Base-by-base conservation (phyloP, 345 rosid species). In the Arabidopsis arenosa region DNA sequence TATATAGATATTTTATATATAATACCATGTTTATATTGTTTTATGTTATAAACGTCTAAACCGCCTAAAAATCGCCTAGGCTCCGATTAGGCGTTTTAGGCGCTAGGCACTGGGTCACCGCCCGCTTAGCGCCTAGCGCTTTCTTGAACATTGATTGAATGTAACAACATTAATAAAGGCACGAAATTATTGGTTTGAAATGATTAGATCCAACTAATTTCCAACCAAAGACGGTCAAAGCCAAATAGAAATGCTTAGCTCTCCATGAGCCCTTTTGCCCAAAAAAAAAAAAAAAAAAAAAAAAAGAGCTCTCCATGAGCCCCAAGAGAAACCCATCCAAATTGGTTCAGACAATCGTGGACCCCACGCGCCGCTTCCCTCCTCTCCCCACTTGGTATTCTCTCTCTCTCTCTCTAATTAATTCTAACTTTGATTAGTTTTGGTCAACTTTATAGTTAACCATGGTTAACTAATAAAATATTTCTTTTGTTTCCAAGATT, bases 161-260 rank as follows among this genome's bases (percentile, higher is more conserved):
- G 63, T 23, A 66, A 73, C 58, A 71, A 78, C 57, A 78, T 78
- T 66, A 66, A 72, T 65, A 78, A 66, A 59, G 63, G 44, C 68
- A 59, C 40, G 40, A 59, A 60, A 78, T 72, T 66, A 78, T 72
- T 66, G 58, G 72, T 41, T 66, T 52, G 77, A 79, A 73, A 79
- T 79, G 70, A 79, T 73, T 79, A 73, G 78, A 73, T 12, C 74
- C 81, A 78, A 78, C 78, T 73, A 78, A 78, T 72, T 41, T 66
- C 57, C 81, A 78, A 72, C 69, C 58, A 72, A 72, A 72, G 43
- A 49, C 26, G 74, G 81, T 78, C 77, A 78, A 78, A 66, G 77
- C 78, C 63, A 78, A 73, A 78, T 59, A 56, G 6, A 28, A 70
- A 77, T 49, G 59, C 17, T 52, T 49, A 66, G 68, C 74, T 58